Evolutionary conservation across 1,139 yeast species (phyloP).

Genomic region (Lodderomyces margitis): DNA sequence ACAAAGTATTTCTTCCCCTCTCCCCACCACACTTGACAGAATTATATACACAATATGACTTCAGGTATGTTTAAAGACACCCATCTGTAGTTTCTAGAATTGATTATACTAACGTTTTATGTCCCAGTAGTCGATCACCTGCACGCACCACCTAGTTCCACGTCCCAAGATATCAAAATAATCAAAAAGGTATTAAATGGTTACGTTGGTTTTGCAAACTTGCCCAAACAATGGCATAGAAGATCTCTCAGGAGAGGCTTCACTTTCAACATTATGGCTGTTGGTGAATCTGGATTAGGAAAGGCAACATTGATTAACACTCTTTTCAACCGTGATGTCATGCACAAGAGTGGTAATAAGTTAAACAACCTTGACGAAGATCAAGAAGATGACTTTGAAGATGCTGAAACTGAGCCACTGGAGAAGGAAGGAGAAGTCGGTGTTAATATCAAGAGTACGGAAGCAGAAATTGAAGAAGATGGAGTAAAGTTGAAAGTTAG

Average conservation of each 20-base stretch:
- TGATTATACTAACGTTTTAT: slow-evolving; percentile 3
- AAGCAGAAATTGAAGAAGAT: slow-evolving; percentile 83
- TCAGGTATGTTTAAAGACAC: slow-evolving; percentile 10
- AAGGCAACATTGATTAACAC: slow-evolving; percentile 92
- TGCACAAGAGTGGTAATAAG: slow-evolving; percentile 21
- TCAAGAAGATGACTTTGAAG: slow-evolving; percentile 12
- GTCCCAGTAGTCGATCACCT: slow-evolving; percentile 7
- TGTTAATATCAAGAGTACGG: slow-evolving; percentile 66
- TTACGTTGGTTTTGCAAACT: slow-evolving; percentile 95
- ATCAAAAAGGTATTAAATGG: slow-evolving; percentile 84
- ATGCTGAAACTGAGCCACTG: slow-evolving; percentile 11
- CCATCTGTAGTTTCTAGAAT: not conserved
- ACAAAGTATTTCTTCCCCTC: no score
- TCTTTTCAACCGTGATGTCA: slow-evolving; percentile 76
- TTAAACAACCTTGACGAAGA: slow-evolving; percentile 16
- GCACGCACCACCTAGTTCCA: slow-evolving; percentile 5
- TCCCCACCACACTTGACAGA: not conserved
- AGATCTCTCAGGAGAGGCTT: slow-evolving; percentile 94
- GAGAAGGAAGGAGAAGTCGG: slow-evolving; percentile 22
- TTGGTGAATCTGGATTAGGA: slow-evolving; percentile 92
- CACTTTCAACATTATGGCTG: slow-evolving; percentile 82
- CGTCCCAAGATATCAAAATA: slow-evolving; percentile 43
- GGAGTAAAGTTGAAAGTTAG: slow-evolving; percentile 86
- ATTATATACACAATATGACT: slow-evolving; percentile 7
- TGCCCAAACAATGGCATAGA: slow-evolving; percentile 99